A percentile compares a stretch with the other conserved stretches of the same genome.
These are phyloP conservation scores for Fremontodendron californicum DNA, from an alignment of 345 rosid genomes.

Conservation along the genomic window DNA sequence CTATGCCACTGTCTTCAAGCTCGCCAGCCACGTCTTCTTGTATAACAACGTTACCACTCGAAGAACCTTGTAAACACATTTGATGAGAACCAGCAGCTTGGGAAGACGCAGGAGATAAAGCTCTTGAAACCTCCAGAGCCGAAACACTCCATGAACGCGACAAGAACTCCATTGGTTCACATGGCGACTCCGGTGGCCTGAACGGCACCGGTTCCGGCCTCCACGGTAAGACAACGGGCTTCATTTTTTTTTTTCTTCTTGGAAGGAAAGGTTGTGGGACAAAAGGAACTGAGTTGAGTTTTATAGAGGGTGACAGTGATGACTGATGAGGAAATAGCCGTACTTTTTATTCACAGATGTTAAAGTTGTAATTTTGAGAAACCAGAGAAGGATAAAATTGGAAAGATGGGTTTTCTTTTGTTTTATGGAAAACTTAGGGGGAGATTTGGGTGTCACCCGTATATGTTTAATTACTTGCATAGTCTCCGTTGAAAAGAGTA, in stretches of 20 bases:
- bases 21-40: constrained; percentile 69
- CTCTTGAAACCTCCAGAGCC: constrained; percentile 75
- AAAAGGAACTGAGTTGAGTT: background rate
- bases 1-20: constrained; percentile 50
- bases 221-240: constrained; percentile 51
- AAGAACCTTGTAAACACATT: constrained; percentile 37
- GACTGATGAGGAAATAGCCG: too few species aligned
- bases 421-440: background rate
- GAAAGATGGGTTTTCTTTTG: background rate
- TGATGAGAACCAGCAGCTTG: constrained; percentile 25
- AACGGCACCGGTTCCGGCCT: constrained; percentile 46
- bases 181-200: constrained; percentile 84
- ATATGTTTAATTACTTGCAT: too few species aligned
- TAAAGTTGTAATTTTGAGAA: background rate
- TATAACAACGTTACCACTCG: constrained; percentile 27
- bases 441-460: background rate
- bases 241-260: constrained; percentile 27
- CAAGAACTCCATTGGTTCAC: constrained; percentile 91
- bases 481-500: too few species aligned
- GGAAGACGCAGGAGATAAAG: constrained; percentile 48
- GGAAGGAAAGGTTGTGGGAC: background rate
- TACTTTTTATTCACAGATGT: background rate
- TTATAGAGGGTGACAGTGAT: background rate
- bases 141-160: constrained; percentile 96
- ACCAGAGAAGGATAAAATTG: background rate